Conservation (phyloP, 179 eudicot species). For the Amaranthus tricolor region DNA sequence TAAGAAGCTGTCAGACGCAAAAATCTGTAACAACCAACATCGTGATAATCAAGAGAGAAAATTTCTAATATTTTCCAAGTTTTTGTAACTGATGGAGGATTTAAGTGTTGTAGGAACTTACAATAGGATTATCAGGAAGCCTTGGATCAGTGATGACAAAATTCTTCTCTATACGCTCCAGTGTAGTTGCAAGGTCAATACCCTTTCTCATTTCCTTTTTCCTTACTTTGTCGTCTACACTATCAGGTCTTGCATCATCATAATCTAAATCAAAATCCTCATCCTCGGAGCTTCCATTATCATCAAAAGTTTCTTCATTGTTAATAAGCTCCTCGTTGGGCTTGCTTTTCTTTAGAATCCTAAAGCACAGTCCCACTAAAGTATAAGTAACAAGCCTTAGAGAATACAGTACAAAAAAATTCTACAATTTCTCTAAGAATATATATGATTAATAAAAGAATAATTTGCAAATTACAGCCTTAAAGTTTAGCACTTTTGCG, state of each 20-base stretch:
- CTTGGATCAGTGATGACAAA: slow-evolving; percentile 98
- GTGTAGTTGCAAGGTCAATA: slow-evolving; percentile 97
- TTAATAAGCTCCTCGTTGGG: slow-evolving; percentile 29
- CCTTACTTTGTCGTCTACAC: slow-evolving; percentile 88
- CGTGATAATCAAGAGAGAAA: slow-evolving; percentile 1
- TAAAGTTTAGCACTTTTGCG: too few relatives aligned
- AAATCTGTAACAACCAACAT: slow-evolving; percentile 53
- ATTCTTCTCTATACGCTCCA: slow-evolving; percentile 98
- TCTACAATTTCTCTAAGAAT: not conserved
- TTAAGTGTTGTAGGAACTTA: slow-evolving; percentile 34
- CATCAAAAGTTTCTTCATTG: slow-evolving; percentile 31
- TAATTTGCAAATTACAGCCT: too few relatives aligned
- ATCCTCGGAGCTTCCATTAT: slow-evolving; percentile 36
- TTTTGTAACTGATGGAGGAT: not conserved
- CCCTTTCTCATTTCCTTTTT: slow-evolving; percentile 98
- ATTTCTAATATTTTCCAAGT: not conserved
- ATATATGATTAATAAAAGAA: not conserved
- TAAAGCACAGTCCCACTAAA: slow-evolving; percentile 22
- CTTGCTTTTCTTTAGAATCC: slow-evolving; percentile 67
- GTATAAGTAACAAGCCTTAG: not conserved
- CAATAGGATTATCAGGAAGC: slow-evolving; percentile 99
- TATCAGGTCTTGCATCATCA: slow-evolving; percentile 64
- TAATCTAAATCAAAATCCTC: slow-evolving; percentile 41
- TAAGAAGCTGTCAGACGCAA: slow-evolving; percentile 98
- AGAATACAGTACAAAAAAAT: not conserved